Conservation (phyloP, 2,329 filamentous ascomycete species). For the Monascus ruber region DNA sequence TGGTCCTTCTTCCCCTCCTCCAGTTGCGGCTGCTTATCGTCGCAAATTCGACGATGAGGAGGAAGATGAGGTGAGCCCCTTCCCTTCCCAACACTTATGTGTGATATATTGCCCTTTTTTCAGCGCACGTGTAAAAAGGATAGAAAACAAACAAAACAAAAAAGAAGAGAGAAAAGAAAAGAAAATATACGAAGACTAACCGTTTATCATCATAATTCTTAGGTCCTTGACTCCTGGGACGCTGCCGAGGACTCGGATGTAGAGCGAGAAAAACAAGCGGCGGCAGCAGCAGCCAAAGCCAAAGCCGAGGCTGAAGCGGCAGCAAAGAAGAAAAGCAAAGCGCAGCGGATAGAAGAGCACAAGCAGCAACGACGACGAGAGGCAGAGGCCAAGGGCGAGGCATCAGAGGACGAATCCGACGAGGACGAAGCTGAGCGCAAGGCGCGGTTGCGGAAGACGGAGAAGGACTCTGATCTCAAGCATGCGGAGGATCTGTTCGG, state of each 20-base stretch:
- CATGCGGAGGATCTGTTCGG: conserved; percentile 90
- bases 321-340: conserved; percentile 81
- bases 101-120: background rate
- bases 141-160: background rate
- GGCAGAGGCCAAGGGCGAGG: conserved; percentile 45
- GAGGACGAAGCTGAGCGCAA: conserved; percentile 62
- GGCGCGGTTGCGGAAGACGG: conserved; percentile 62
- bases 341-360: conserved; percentile 73
- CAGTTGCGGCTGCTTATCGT: conserved; percentile 37
- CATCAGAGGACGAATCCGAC: conserved; percentile 45
- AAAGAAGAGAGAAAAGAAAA: background rate
- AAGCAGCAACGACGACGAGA: conserved; percentile 51
- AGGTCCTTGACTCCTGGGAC: conserved; percentile 96
- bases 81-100: background rate
- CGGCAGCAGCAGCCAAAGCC: conserved; percentile 72
- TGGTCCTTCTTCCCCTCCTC: conserved; percentile 36
- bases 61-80: conserved; percentile 58
- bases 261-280: conserved; percentile 88
- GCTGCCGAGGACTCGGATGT: conserved; percentile 93
- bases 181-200: too few species aligned
- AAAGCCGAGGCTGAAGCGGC: conserved; percentile 82
- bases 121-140: background rate
- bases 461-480: conserved; percentile 78
- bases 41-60: conserved; percentile 90
- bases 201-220: background rate